phyloP scores from a whole-genome alignment of 495 filamentous ascomycete species.

The Penicillium robsamsonii region DNA sequence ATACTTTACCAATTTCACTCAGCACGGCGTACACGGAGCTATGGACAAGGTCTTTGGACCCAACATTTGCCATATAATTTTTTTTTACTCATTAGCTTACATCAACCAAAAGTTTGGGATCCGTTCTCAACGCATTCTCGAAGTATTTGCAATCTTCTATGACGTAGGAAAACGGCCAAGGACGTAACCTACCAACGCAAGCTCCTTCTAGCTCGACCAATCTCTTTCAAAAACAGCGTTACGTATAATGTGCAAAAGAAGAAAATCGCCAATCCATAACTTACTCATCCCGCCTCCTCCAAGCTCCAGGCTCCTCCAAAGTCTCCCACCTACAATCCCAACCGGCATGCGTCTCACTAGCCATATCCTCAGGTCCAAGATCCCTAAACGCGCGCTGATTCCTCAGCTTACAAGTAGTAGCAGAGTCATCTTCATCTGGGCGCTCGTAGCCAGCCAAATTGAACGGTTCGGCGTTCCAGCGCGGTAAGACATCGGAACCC shows the following conservation, averaged over 20 bases:
- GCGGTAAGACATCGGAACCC: neutral
- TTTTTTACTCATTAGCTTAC: conserved; percentile 19
- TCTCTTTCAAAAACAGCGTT: neutral
- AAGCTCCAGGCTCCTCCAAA: conserved; percentile 31
- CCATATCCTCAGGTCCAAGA: conserved; percentile 16
- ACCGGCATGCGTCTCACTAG: conserved; percentile 26
- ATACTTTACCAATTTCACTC: conserved; percentile 18
- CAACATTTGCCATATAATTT: conserved; percentile 11
- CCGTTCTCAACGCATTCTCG: neutral
- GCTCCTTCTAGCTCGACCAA: neutral
- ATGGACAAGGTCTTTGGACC: conserved; percentile 11
- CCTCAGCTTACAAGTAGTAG: conserved; percentile 35
- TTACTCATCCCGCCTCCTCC: conserved; percentile 32
- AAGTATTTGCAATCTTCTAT: neutral
- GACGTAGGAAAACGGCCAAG: neutral
- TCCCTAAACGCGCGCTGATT: conserved; percentile 34
- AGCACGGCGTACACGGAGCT: conserved; percentile 35
- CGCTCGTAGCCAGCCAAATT: conserved; percentile 45
- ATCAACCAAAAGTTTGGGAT: conserved; percentile 23
- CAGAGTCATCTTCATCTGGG: conserved; percentile 33
- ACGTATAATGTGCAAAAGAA: neutral
- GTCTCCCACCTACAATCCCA: conserved; percentile 43
- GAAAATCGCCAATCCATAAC: neutral
- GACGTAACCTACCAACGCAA: neutral
- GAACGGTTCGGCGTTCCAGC: conserved; percentile 14